Percentiles rank a stretch among this genome's conserved stretches.
Conservation (phyloP, 2,329 filamentous ascomycete genomes). For the Verticillium longisporum region DNA sequence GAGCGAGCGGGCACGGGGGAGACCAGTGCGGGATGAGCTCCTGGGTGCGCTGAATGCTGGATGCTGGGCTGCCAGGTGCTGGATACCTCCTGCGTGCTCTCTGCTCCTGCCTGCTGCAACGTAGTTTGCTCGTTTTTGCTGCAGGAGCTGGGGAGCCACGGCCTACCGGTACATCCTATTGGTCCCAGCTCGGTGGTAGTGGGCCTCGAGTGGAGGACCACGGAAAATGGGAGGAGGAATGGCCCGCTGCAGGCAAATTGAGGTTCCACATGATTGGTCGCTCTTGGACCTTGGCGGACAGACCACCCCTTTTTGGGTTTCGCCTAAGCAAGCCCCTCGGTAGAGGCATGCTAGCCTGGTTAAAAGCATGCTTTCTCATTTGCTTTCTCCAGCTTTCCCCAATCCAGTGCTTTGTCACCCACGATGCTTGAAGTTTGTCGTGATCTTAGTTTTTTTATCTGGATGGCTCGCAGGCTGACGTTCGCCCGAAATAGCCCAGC, state of each 20-base stretch:
- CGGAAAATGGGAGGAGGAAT: slow-evolving; percentile 1
- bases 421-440: neutral
- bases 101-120: neutral
- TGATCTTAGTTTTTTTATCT: neutral
- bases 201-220: neutral
- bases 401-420: neutral
- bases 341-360: neutral
- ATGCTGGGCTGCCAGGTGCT: neutral
- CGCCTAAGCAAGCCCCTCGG: neutral
- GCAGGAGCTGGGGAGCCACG: neutral
- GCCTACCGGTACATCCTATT: neutral
- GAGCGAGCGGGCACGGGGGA: neutral
- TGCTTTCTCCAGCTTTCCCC: neutral
- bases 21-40: neutral
- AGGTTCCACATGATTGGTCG: neutral
- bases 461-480: too few species aligned
- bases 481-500: too few species aligned
- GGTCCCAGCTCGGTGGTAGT: neutral
- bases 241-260: slow-evolving; percentile 2
- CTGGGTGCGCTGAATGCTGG: neutral
- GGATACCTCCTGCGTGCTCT: neutral
- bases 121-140: neutral
- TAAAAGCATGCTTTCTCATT: neutral
- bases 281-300: neutral
- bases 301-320: neutral